Conservation (phyloP, 2,329 filamentous ascomycete species). For the Huntiella decipiens region DNA sequence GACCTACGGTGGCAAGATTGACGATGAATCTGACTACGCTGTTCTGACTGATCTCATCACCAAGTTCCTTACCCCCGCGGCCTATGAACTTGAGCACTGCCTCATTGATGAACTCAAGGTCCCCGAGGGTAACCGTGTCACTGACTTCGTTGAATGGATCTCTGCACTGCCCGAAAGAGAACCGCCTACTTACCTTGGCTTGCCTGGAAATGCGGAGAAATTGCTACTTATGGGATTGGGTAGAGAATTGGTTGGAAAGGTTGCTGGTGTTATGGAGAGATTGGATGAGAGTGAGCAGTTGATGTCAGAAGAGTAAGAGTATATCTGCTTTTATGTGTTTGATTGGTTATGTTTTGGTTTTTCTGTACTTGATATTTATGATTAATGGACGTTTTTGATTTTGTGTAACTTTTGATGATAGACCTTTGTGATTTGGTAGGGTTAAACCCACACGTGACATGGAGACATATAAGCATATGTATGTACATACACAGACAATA, state of each 20-base stretch:
- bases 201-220: conserved; percentile 95
- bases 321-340: conserved; percentile 11
- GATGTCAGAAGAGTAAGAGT: conserved; percentile 41
- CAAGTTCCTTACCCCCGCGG: conserved; percentile 62
- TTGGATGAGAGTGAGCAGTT: conserved; percentile 88
- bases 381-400: background rate
- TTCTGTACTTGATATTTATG: background rate
- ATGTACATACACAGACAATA: no score
- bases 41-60: conserved; percentile 56
- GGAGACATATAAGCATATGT: no score
- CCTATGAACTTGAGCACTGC: conserved; percentile 84
- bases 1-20: conserved; percentile 95
- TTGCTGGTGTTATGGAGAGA: conserved; percentile 69
- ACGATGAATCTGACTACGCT: conserved; percentile 68
- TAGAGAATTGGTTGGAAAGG: conserved; percentile 61
- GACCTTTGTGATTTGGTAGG: background rate
- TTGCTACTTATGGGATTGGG: conserved; percentile 77
- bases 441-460: no score
- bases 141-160: conserved; percentile 82
- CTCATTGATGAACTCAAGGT: conserved; percentile 62
- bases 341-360: background rate
- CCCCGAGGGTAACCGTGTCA: conserved; percentile 61
- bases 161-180: conserved; percentile 83
- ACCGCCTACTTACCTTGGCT: conserved; percentile 81
- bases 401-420: background rate